Evolutionary conservation across 345 rosid genomes (phyloP).

Genomic region (Conringia planisiliqua): DNA sequence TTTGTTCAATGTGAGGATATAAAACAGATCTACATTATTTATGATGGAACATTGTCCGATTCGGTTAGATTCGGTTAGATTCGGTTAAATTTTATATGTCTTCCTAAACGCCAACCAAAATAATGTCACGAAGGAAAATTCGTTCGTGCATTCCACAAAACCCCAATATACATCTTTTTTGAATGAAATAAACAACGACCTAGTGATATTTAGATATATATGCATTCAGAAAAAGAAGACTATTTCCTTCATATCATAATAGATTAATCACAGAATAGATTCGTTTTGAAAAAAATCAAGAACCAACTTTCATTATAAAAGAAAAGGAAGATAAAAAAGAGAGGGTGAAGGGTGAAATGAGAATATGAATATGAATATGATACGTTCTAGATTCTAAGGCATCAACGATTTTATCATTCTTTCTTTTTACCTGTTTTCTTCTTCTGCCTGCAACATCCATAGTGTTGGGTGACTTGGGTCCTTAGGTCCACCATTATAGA

Average conservation of each 20-base stretch:
- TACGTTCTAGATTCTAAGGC: conserved; percentile 17
- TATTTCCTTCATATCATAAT: conserved; percentile 24
- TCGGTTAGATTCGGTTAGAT: not conserved
- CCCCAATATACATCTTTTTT: not conserved
- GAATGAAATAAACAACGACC: not conserved
- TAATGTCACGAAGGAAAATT: not conserved
- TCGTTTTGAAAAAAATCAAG: conserved; percentile 23
- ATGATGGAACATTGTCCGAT: not conserved
- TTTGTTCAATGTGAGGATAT: not conserved
- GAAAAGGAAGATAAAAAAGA: conserved; percentile 13
- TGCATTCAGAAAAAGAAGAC: not conserved
- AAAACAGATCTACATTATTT: not conserved
- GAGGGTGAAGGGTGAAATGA: conserved; percentile 9
- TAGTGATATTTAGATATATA: not conserved
- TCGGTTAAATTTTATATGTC: not conserved
- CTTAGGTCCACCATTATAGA: conserved; percentile 19
- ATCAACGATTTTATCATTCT: not conserved
- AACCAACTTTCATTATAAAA: conserved; percentile 7
- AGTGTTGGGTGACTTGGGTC: conserved; percentile 9
- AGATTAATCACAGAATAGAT: conserved; percentile 14
- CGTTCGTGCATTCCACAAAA: conserved; percentile 32
- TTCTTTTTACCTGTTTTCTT: not conserved
- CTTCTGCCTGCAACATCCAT: conserved; percentile 11
- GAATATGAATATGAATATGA: conserved; percentile 27
- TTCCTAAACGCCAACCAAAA: not conserved